phyloP scores from a whole-genome alignment of 805 yeast genomes.

The Saccharomycopsis schoenii region DNA sequence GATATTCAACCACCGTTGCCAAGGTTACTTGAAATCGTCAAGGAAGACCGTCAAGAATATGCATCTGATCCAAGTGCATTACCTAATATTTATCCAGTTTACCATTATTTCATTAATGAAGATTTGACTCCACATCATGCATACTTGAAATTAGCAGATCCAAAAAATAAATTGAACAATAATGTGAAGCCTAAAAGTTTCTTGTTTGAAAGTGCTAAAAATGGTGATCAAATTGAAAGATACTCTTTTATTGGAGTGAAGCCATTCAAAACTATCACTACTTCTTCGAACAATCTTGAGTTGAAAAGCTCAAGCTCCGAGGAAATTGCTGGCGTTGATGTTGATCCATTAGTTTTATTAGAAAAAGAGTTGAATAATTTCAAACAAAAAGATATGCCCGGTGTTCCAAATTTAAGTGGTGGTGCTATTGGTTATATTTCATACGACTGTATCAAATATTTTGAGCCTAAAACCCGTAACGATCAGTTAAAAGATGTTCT shows the following conservation, averaged over 20 bases:
- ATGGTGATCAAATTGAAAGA: constrained; percentile 82
- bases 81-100: constrained; percentile 76
- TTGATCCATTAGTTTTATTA: constrained; percentile 70
- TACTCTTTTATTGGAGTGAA: constrained; percentile 84
- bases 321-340: constrained; percentile 31
- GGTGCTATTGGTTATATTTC: constrained; percentile 96
- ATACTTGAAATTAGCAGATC: constrained; percentile 69
- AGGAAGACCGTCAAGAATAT: constrained; percentile 21
- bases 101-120: constrained; percentile 61
- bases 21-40: constrained; percentile 25
- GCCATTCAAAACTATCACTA: constrained; percentile 73
- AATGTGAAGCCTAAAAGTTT: constrained; percentile 45
- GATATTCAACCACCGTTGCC: constrained; percentile 30
- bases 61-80: constrained; percentile 19
- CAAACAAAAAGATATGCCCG: constrained; percentile 69
- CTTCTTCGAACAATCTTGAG: constrained; percentile 24
- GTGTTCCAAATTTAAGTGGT: constrained; percentile 77
- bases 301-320: background rate
- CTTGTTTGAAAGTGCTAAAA: constrained; percentile 78
- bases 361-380: constrained; percentile 62
- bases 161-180: constrained; percentile 41
- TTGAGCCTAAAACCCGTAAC: constrained; percentile 83
- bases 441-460: constrained; percentile 92
- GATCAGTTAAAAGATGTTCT: constrained; percentile 64
- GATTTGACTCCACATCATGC: constrained; percentile 86